Conservation (phyloP, 306 rosid genomes). For the Sicyos baderoa region DNA sequence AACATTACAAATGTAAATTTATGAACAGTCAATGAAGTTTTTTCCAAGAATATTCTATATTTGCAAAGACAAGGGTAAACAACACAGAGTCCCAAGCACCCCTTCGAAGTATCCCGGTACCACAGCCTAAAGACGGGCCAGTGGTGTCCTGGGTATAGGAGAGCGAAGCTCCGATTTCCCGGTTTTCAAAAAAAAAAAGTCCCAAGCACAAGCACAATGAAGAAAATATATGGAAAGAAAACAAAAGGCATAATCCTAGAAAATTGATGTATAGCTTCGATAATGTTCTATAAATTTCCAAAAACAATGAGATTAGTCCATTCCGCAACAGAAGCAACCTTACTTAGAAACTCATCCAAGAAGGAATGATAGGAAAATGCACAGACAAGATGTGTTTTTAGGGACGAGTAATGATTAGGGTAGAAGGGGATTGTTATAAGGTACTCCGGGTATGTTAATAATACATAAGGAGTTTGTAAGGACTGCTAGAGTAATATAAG, state of each 20-base stretch:
- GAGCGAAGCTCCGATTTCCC: too few species aligned
- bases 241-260: conserved; percentile 2
- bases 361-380: neutral
- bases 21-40: neutral
- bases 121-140: too few species aligned
- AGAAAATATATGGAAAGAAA: neutral
- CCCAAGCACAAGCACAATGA: neutral
- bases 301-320: neutral
- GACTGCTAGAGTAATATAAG: too few species aligned
- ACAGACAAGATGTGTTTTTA: neutral
- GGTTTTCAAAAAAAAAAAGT: too few species aligned
- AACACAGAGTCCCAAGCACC: neutral
- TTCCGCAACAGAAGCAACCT: neutral
- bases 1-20: neutral
- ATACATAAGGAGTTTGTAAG: too few species aligned
- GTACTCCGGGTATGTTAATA: too few species aligned
- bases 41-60: neutral
- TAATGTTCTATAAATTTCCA: neutral
- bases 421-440: too few species aligned
- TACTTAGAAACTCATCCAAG: conserved; percentile 8
- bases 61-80: neutral
- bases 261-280: neutral
- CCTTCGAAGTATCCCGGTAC: too few species aligned
- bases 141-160: too few species aligned
- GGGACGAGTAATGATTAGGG: neutral